These are phyloP conservation scores for Elaeis oleifera DNA, from an alignment of 202 grass and related monocot species.

Conservation along the genomic window DNA sequence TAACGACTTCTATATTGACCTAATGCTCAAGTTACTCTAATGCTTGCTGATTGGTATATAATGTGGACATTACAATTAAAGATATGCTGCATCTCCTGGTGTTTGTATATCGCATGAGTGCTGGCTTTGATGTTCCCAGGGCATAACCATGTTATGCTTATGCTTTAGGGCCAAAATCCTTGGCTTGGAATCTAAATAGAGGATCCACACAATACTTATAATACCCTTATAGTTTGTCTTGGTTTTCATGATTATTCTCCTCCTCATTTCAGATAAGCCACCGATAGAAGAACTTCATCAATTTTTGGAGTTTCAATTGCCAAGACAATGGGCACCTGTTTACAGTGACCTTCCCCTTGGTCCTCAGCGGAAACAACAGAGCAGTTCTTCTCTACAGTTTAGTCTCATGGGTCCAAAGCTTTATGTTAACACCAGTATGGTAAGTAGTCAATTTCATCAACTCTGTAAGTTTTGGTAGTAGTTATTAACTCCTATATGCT, in stretches of 20 bases:
- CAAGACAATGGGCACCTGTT: conserved; percentile 95
- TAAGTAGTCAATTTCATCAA: conserved; percentile 28
- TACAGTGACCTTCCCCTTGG: conserved; percentile 83
- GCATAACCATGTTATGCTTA: no score
- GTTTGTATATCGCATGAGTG: no score
- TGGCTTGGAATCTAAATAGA: no score
- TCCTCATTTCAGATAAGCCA: conserved; percentile 68
- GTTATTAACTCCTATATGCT: background rate
- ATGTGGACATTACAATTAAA: no score
- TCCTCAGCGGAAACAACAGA: conserved; percentile 74
- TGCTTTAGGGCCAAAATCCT: no score
- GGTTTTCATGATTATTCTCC: conserved; percentile 8
- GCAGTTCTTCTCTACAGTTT: conserved; percentile 75
- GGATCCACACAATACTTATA: no score
- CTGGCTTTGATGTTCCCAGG: no score
- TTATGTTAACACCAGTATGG: conserved; percentile 79
- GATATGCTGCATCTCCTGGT: no score
- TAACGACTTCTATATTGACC: no score
- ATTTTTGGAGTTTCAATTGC: conserved; percentile 95
- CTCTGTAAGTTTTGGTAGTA: background rate
- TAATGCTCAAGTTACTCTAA: no score
- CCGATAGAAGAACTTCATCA: conserved; percentile 88
- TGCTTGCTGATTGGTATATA: no score
- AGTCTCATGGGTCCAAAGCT: conserved; percentile 88
- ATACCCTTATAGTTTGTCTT: background rate